Percentiles rank a stretch among this genome's conserved stretches.
Conservation (phyloP, 2,329 filamentous ascomycete species). For the Trichoderma harzianum region DNA sequence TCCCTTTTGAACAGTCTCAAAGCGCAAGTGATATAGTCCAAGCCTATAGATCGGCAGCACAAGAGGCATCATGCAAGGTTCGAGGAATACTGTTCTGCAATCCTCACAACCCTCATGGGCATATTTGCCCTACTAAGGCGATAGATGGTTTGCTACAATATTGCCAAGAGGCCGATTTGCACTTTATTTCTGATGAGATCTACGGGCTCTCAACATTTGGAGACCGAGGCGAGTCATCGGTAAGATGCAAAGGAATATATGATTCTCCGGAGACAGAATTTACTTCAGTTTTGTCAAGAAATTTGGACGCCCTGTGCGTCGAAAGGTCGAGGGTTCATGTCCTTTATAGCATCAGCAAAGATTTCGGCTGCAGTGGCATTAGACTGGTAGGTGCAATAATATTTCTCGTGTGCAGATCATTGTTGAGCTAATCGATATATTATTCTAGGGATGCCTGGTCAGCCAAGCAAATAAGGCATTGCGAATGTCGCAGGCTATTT, state of each 20-base stretch:
- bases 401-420: not conserved
- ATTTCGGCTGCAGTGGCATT: constrained; percentile 16
- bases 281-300: constrained; percentile 8
- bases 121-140: constrained; percentile 9
- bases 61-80: not conserved
- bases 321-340: constrained; percentile 5
- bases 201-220: constrained; percentile 15
- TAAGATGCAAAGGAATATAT: not conserved
- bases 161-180: constrained; percentile 5
- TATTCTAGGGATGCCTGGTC: constrained; percentile 5
- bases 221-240: not conserved
- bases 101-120: constrained; percentile 14
- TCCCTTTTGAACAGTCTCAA: not conserved
- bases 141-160: constrained; percentile 7
- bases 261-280: not conserved
- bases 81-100: constrained; percentile 15
- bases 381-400: not conserved
- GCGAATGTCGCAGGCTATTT: constrained; percentile 12
- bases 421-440: not conserved
- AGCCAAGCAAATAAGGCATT: constrained; percentile 11
- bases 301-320: not conserved
- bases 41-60: not conserved
- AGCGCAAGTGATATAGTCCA: not conserved
- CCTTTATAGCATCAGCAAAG: constrained; percentile 15
- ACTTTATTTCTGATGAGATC: constrained; percentile 15